phyloP scores from a whole-genome alignment of 164 flowering plant species.

The Hamamelis virginiana region DNA sequence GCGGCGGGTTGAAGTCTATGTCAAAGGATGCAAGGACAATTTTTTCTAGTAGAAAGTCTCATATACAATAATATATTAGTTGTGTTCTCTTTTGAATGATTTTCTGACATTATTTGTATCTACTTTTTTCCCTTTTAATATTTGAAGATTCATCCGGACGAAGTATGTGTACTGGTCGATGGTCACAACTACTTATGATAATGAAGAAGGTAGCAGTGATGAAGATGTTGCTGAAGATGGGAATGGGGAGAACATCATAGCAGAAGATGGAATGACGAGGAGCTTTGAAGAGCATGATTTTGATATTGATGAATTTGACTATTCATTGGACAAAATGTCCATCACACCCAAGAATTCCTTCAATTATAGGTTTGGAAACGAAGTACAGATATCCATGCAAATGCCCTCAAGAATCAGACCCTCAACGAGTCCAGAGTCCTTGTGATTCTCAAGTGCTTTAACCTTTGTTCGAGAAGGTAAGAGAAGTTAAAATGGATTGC shows the following conservation, averaged over 20 bases:
- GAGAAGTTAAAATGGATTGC: background rate
- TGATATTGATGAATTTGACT: constrained; percentile 52
- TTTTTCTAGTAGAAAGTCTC: too few species aligned
- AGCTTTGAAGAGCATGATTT: constrained; percentile 15
- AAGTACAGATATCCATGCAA: constrained; percentile 15
- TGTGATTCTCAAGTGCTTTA: constrained; percentile 9
- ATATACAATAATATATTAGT: too few species aligned
- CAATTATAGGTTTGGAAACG: background rate
- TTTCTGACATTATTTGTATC: background rate
- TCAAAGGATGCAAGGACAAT: too few species aligned
- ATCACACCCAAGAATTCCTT: constrained; percentile 49
- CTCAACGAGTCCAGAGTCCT: constrained; percentile 71
- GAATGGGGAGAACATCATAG: too few species aligned
- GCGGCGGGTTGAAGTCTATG: too few species aligned
- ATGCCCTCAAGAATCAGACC: constrained; percentile 94
- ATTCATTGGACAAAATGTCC: constrained; percentile 53
- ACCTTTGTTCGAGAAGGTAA: background rate
- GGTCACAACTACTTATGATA: constrained; percentile 48
- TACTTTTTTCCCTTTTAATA: background rate
- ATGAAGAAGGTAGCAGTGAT: constrained; percentile 43
- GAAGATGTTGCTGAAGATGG: constrained; percentile 41
- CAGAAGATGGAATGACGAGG: too few species aligned
- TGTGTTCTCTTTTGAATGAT: background rate
- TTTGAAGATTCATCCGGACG: constrained; percentile 69
- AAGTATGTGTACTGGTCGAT: constrained; percentile 71